Percentiles rank a stretch among this genome's conserved stretches.
phyloP scores from a whole-genome alignment of 176 grass and related monocot species.

The Cenchrus americanus region DNA sequence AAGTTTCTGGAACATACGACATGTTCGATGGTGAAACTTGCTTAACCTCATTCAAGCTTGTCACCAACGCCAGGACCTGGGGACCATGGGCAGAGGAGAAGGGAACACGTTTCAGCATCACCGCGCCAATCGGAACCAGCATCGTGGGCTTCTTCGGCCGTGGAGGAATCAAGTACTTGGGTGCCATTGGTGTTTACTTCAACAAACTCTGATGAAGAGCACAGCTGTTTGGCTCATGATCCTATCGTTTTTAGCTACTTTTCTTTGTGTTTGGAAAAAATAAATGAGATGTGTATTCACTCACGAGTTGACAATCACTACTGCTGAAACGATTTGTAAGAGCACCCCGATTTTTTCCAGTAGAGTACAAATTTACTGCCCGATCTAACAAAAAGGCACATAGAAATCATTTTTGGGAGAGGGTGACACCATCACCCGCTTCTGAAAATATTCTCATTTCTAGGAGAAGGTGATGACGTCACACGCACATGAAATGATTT shows the following conservation, averaged over 20 bases:
- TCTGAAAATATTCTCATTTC: too few relatives aligned
- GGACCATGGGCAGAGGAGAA: neutral
- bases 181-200: neutral
- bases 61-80: neutral
- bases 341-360: too few relatives aligned
- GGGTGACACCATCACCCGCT: too few relatives aligned
- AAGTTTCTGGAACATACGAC: constrained; percentile 3
- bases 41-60: neutral
- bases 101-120: neutral
- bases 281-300: too few relatives aligned
- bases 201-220: neutral
- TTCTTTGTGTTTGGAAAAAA: too few relatives aligned
- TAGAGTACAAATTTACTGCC: too few relatives aligned
- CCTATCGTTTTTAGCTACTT: neutral
- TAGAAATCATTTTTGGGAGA: too few relatives aligned
- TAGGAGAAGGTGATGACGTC: too few relatives aligned
- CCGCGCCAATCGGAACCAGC: neutral
- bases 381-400: too few relatives aligned
- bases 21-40: neutral
- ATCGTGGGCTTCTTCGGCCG: constrained; percentile 9
- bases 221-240: neutral
- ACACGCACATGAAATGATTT: too few relatives aligned
- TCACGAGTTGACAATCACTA: too few relatives aligned
- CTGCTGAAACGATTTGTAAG: too few relatives aligned
- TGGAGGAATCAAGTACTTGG: neutral